Base-by-base conservation (phyloP, 345 rosid species). In the Sapria himalayana region DNA sequence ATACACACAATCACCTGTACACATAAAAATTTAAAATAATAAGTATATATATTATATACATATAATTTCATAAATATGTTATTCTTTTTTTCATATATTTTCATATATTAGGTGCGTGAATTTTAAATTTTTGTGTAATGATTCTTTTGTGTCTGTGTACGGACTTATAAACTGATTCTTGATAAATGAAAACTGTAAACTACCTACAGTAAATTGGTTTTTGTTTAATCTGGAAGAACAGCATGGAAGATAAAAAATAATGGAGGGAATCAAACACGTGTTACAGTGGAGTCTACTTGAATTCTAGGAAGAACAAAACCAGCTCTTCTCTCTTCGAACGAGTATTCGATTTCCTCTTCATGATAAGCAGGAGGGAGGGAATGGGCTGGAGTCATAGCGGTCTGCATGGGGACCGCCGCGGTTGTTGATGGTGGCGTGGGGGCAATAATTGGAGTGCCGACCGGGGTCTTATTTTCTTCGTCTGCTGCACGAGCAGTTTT, bases 311-410 rank as follows among this genome's bases (percentile, higher is more conserved):
- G 58, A 58, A 71, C 48, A 43, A 69, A 77, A 22, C 92, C 95
- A 14, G 81, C 81, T 58, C 93, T 71, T 61, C 66, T 60, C 66
- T 89, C 98, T 63, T 89, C 92, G 8, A 82, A 89, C 2, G 95
- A 82, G 48, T 76, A 78, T 36, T 82, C 98, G 8, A 67, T 59
- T 29, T 67, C 86, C 55, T 63, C 73, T 4, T 60, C 52, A 8
- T 51, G 45, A 35, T 35, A 39, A 29, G 39, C 52, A 19, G 69
- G 48, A 14, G 57, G 34, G 7, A 50, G 52, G 15, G 50, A 44
- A 7, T 68, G 69, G 9, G 72, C 84, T 11, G 99, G 89, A 9
- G 82, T 69, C 37, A 60, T 34, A 5, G 67, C 72, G 7, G 71
- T 84, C 63, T 71, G 99, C 96, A 80, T 84, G 17, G 76, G 72